Evolutionary conservation across 331 rosid genomes (phyloP).

Genomic region (Malus hybrid): DNA sequence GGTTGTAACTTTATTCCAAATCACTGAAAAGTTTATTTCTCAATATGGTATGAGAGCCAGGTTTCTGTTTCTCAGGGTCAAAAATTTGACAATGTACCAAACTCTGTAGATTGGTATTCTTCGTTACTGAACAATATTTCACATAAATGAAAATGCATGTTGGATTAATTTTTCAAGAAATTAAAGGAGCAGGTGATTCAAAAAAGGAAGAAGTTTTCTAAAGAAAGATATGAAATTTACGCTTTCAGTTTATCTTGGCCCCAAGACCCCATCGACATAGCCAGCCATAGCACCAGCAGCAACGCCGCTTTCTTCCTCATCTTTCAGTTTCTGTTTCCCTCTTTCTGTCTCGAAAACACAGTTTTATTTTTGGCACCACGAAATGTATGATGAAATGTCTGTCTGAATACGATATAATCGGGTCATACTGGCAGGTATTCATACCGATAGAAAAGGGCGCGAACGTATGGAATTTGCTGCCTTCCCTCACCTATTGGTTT

Average conservation of each 20-base stretch:
- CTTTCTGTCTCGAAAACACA: not conserved
- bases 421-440: not conserved
- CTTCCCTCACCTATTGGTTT: not conserved
- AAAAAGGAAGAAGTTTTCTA: not conserved
- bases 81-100: not conserved
- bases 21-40: too few relatives aligned
- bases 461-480: not conserved
- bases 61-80: too few relatives aligned
- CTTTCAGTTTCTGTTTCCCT: not conserved
- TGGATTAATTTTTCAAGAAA: not conserved
- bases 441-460: not conserved
- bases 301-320: not conserved
- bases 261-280: not conserved
- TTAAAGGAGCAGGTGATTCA: not conserved
- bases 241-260: not conserved
- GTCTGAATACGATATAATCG: not conserved
- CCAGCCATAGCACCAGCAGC: slow-evolving; percentile 9
- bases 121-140: not conserved
- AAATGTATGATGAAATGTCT: not conserved
- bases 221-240: not conserved
- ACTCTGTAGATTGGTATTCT: not conserved
- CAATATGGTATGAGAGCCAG: too few relatives aligned
- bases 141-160: not conserved
- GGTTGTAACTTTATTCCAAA: too few relatives aligned
- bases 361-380: not conserved